These are phyloP conservation scores for Dactylis glomerata DNA, from an alignment of 176 grass and related monocot species.

Conservation along the genomic window DNA sequence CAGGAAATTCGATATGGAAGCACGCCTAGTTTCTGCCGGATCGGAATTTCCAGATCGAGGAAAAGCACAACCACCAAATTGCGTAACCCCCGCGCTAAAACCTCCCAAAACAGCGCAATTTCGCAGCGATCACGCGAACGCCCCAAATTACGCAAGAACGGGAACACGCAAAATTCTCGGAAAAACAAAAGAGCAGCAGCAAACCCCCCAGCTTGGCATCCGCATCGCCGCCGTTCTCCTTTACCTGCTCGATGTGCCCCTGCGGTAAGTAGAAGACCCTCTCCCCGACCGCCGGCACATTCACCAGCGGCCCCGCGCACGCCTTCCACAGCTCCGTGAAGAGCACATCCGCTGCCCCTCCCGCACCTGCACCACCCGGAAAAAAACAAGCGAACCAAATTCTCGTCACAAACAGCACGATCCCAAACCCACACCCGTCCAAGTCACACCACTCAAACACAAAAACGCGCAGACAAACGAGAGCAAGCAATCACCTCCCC, in stretches of 20 bases:
- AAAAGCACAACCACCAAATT: neutral
- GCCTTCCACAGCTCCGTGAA: conserved; percentile 82
- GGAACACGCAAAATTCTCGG: neutral
- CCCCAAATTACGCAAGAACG: neutral
- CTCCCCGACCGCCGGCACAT: conserved; percentile 59
- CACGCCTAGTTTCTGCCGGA: neutral
- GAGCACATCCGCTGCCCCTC: conserved; percentile 42
- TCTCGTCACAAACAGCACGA: neutral
- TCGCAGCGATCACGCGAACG: neutral
- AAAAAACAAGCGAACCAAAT: neutral
- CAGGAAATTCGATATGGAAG: conserved; percentile 12
- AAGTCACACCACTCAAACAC: neutral
- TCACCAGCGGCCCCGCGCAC: conserved; percentile 79
- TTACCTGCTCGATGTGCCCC: conserved; percentile 90
- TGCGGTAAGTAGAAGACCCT: conserved; percentile 91
- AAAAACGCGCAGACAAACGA: neutral
- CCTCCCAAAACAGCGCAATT: neutral
- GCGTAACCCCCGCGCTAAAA: neutral
- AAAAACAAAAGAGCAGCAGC: neutral
- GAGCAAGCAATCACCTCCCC: neutral
- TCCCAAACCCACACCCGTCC: neutral
- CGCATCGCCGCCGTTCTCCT: neutral
- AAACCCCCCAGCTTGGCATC: neutral
- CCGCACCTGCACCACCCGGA: conserved; percentile 1
- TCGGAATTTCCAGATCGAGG: neutral